These are phyloP conservation scores for Cydonia oblonga DNA, from an alignment of 331 rosid genomes.

Conservation along the genomic window DNA sequence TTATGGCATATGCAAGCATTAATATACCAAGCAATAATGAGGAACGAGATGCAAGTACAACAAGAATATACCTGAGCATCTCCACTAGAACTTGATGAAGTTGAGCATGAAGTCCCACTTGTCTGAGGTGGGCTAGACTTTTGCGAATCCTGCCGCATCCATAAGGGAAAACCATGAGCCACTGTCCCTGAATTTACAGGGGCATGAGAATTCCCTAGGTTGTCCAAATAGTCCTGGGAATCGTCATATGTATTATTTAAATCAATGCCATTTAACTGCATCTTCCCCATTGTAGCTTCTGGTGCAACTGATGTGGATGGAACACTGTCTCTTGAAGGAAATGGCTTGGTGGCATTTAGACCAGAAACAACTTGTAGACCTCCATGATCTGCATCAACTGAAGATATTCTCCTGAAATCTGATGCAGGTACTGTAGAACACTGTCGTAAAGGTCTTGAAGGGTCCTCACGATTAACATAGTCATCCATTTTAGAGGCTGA, in stretches of 20 bases:
- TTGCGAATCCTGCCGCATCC: conserved; percentile 42
- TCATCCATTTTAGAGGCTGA: conserved; percentile 1
- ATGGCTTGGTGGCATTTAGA: conserved; percentile 7
- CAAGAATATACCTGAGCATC: conserved; percentile 62
- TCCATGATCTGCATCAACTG: conserved; percentile 28
- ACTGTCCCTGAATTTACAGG: conserved; percentile 30
- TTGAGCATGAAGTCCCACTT: conserved; percentile 66
- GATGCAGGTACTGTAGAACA: conserved; percentile 18
- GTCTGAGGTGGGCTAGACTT: conserved; percentile 82
- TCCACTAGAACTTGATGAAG: conserved; percentile 79
- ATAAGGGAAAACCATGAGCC: conserved; percentile 36
- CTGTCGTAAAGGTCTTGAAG: conserved; percentile 24
- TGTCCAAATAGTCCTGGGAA: conserved; percentile 36
- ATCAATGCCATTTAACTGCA: conserved; percentile 44
- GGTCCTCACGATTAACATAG: conserved; percentile 11
- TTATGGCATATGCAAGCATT: neutral
- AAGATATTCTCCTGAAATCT: conserved; percentile 27
- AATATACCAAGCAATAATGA: neutral
- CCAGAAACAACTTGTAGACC: conserved; percentile 23
- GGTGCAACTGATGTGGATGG: conserved; percentile 7
- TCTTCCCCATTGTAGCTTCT: conserved; percentile 22
- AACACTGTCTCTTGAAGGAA: conserved; percentile 36
- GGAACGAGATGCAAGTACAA: neutral
- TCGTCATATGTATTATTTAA: conserved; percentile 50
- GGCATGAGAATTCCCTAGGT: conserved; percentile 25